A percentile compares a stretch with the other conserved stretches of the same genome.
phyloP scores from a whole-genome alignment of 768 basidiomycete genomes.

The Rhodocollybia butyracea region DNA sequence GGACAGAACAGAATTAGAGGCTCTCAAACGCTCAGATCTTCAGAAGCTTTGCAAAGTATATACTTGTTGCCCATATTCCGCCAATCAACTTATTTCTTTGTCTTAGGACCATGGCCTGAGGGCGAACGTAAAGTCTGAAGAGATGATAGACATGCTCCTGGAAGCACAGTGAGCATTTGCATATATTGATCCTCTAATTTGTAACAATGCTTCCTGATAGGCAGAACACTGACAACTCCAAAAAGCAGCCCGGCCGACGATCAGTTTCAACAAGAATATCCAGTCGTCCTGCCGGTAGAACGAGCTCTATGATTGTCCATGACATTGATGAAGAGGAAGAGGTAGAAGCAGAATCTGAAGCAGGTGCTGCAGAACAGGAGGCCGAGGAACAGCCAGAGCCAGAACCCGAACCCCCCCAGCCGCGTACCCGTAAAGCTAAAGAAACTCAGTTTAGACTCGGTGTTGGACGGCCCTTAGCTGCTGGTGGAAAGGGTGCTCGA shows the following conservation, averaged over 20 bases:
- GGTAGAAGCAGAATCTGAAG: conserved; percentile 17
- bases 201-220: no score
- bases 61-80: conserved; percentile 11
- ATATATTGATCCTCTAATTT: conserved; percentile 10
- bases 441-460: conserved; percentile 69
- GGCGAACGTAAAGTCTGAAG: conserved; percentile 80
- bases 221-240: conserved; percentile 17
- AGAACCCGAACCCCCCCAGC: conserved; percentile 17
- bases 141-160: conserved; percentile 70
- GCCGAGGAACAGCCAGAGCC: conserved; percentile 19
- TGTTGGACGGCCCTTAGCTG: conserved; percentile 64
- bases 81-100: neutral
- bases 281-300: conserved; percentile 35
- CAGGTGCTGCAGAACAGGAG: no score
- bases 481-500: conserved; percentile 66
- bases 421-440: conserved; percentile 66
- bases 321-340: conserved; percentile 37
- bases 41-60: conserved; percentile 73
- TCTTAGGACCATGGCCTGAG: conserved; percentile 73
- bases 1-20: conserved; percentile 38
- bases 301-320: conserved; percentile 46
- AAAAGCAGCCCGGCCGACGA: conserved; percentile 27
- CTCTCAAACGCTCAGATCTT: conserved; percentile 43
- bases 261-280: conserved; percentile 31
- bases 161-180: conserved; percentile 43